A percentile compares a stretch with the other conserved stretches of the same genome.
phyloP scores from a whole-genome alignment of 257 asterid species.

The Ophiorrhiza pumila region DNA sequence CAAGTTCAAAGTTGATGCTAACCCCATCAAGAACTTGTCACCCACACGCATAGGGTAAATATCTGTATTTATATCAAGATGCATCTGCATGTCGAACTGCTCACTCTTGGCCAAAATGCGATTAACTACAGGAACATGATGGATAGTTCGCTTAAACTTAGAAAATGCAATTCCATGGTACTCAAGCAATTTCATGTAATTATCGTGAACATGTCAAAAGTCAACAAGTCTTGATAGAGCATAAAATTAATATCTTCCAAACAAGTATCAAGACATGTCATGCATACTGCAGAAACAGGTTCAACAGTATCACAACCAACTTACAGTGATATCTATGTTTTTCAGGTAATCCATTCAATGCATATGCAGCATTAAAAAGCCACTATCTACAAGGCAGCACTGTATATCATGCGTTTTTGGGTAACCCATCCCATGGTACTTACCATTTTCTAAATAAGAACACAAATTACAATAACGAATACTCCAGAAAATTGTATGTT shows the following conservation, averaged over 20 bases:
- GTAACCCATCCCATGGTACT: neutral
- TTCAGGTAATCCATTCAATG: neutral
- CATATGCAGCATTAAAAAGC: neutral
- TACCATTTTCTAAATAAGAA: too few species aligned
- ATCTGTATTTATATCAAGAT: conserved; percentile 71
- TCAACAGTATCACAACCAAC: neutral
- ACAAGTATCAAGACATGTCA: neutral
- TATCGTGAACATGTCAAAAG: neutral
- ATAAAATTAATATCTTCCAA: neutral
- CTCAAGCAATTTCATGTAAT: neutral
- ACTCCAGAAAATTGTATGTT: neutral
- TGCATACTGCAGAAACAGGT: neutral
- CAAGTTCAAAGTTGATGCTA: conserved; percentile 86
- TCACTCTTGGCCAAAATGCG: conserved; percentile 85
- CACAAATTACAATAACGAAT: neutral
- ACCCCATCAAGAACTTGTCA: conserved; percentile 82
- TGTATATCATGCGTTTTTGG: neutral
- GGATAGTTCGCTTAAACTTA: neutral
- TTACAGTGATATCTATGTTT: neutral
- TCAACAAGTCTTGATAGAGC: neutral
- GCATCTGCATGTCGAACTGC: conserved; percentile 78
- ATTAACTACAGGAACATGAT: conserved; percentile 37
- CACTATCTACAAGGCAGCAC: neutral
- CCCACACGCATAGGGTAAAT: conserved; percentile 70
- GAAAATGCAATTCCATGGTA: neutral